Base-by-base conservation (phyloP, 2,329 filamentous ascomycete genomes). In the Exophiala xenobiotica region DNA sequence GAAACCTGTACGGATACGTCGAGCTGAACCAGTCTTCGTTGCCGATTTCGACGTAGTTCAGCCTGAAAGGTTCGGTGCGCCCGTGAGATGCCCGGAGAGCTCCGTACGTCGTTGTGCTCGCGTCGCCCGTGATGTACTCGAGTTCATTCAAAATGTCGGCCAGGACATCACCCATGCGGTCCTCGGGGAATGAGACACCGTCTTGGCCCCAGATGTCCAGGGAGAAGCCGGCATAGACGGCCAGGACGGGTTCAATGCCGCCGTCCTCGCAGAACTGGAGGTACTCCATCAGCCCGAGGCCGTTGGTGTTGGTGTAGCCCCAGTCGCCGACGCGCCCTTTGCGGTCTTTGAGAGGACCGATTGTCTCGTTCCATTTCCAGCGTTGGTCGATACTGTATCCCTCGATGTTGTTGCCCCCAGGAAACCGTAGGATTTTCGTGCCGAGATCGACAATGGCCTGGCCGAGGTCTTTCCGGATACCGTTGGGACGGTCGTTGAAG, bases 21-120 rank as follows among this genome's bases (percentile, higher is more conserved):
- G 73, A 66, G 64, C 72, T 77, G 3, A 77, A 73, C 71, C 79
- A 80, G 60, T 87, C 84, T 64, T 87, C 84, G 64, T 87, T 87
- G 52, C 85, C 84, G 37, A 87, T 69, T 66, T 87, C 84, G 48
- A 87, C 79, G 59, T 79, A 83, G 8, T 77, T 71, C 42, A 87
- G 70, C 16, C n/a, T 26, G 69, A 81, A 87, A 0, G 84, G 83
- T 52, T 81, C 73, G 0, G 80, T 75, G 59, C 85, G 78, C 3
- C 84, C 84, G 2, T 83, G 72, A 37, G 76, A 68, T 5, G 81
- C 81, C 14, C 83, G 80, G 5, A 76, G 67, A 3, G 76, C 72
- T 29, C 68, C 67, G n/a, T 63, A 68, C n/a, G n/a, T n/a, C n/a
- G n/a, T 7, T 57, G 37, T 70, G 20, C 61, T 58, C 1, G 54